Base-by-base conservation (phyloP, 164 flowering plant genomes). In the Tetrastigma voinierianum region DNA sequence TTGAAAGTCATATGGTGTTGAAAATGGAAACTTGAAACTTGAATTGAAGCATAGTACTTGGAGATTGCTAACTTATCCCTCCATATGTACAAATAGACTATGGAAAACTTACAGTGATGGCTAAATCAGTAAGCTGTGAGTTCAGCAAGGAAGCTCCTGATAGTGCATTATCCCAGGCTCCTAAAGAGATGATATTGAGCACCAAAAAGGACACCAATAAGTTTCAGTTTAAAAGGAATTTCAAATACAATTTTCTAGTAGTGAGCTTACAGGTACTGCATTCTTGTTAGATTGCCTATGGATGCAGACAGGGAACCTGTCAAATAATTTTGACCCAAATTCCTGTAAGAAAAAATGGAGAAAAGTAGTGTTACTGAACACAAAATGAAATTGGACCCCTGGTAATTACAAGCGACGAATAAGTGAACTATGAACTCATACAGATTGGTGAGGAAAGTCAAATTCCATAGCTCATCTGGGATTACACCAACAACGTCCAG, bases 281-380 rank as follows among this genome's bases (percentile, higher is more conserved):
- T 73, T 15, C 78, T 70, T 58, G 73, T 78, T 49, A 86, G 69
- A 55, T 77, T 82, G 43, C 78, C 85, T 69, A 86, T 78, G 44
- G 87, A 77, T 61, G 90, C 48, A 56, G 97, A 86, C 51, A 91
- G 57, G 44, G 87, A 71, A 60, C 97, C 96, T 13, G 89, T 77
- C 67, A 91, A 81, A 80, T 69, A 81, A 71, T 91, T 91, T 49
- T 82, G 88, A 59, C 18, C 67, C 67, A 90, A 67, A 13, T 80
- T 64, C 75, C 96, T 90, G 83, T 24, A 75, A 46, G 9, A 23
- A 66, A 15, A n/a, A 59, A 46, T 10, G 13, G 11, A 64, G 4
- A 49, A 9, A 45, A 18, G 13, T 19, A 46, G 46, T 32, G 62
- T 48, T 8, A 43, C 12, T 16, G 19, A 51, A 58, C 43, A 57